Percentiles rank a stretch among this genome's conserved stretches.
Evolutionary conservation across 1,284 basidiomycete genomes (phyloP).

Genomic region (Trametes pubescens): DNA sequence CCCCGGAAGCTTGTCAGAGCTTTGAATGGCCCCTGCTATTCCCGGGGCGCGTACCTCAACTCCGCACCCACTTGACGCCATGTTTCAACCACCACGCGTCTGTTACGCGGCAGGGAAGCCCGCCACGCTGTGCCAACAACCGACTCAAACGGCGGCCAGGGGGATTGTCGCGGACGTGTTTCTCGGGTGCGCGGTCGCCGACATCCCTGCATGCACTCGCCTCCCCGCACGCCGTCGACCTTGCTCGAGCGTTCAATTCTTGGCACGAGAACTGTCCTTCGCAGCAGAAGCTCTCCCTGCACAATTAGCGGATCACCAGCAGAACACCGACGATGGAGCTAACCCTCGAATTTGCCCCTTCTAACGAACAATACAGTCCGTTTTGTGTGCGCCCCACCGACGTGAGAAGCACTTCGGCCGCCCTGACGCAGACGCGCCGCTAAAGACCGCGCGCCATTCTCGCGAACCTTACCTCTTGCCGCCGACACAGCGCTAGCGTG

Average conservation of each 20-base stretch:
- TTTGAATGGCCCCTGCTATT: constrained; percentile 13
- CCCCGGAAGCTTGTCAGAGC: constrained; percentile 11
- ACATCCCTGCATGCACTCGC: constrained; percentile 3
- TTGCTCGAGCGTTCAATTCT: background rate
- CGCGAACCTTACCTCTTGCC: background rate
- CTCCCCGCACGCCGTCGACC: background rate
- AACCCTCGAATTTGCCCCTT: constrained; percentile 6
- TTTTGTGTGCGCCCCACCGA: constrained; percentile 5
- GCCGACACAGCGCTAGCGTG: constrained; percentile 5
- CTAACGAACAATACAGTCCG: constrained; percentile 8
- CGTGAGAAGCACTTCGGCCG: background rate
- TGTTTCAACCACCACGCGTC: constrained; percentile 2
- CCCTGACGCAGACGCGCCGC: background rate
- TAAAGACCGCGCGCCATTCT: background rate
- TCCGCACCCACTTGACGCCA: constrained; percentile 2
- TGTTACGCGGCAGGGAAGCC: background rate
- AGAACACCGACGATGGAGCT: constrained; percentile 14
- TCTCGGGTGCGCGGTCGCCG: too few relatives aligned
- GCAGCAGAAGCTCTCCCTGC: constrained; percentile 4
- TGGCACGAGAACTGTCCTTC: background rate
- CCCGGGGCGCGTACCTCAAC: constrained; percentile 18
- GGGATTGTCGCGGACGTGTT: background rate
- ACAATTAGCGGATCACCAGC: constrained; percentile 6
- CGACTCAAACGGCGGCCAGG: constrained; percentile 1
- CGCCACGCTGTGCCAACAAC: background rate